Evolutionary conservation across 2,329 filamentous ascomycete species (phyloP).

Genomic region (Penicillium verrucosum): DNA sequence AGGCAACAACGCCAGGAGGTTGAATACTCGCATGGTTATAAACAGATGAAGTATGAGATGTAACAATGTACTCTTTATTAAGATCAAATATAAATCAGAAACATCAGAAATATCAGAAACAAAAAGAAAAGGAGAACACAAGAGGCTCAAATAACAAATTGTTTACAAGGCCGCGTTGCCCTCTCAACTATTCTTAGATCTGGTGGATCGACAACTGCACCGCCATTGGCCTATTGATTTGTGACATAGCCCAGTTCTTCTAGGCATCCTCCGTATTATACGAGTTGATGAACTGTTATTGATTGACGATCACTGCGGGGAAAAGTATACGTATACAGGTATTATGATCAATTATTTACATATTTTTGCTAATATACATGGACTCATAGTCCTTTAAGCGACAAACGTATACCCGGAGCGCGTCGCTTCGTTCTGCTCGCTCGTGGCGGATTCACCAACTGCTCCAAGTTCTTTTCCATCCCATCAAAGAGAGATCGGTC

Average conservation of each 20-base stretch:
- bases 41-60: not conserved
- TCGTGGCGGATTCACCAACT: conserved; percentile 25
- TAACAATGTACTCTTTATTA: not conserved
- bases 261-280: not conserved
- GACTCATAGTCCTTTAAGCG: conserved; percentile 8
- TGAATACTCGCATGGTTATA: conserved; percentile 30
- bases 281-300: not conserved
- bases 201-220: conserved; percentile 16
- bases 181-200: conserved; percentile 31
- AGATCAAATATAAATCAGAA: not conserved
- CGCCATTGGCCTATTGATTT: conserved; percentile 9
- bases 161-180: conserved; percentile 28
- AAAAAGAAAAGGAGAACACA: not conserved
- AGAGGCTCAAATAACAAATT: conserved; percentile 11
- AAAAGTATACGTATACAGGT: not conserved
- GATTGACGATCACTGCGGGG: not conserved
- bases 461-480: conserved; percentile 20
- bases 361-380: conserved; percentile 6
- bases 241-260: not conserved
- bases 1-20: conserved; percentile 31
- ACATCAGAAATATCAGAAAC: not conserved
- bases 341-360: conserved; percentile 10
- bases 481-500: conserved; percentile 28
- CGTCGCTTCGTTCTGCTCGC: conserved; percentile 11
- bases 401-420: conserved; percentile 5